Evolutionary conservation across 306 rosid species (phyloP), one percentile per base, ranked within the genome.

Genomic region (Psophocarpus tetragonolobus): DNA sequence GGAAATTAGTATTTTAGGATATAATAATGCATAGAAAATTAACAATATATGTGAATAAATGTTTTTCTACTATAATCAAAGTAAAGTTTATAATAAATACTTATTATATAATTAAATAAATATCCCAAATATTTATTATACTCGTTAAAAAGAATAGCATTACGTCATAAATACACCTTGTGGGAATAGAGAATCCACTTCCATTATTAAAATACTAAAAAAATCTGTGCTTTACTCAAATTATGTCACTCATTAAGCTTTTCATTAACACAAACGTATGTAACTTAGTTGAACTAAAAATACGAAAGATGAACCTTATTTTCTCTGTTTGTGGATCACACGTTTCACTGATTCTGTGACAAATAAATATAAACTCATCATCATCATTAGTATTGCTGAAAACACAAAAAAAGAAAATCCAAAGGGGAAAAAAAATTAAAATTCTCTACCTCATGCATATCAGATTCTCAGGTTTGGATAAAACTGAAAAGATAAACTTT

Each of bases 381-480:
- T 77, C 44, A 26, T 17, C 36, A 41, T 68, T 17, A 23, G 56
- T 14, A 42, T 23, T 67, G 73, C 54, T 13, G 35, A 12, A 42
- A 39, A 30, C 30, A 58, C 39, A 57, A 29, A 58, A 58, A 60
- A 27, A 14, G 32, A 36, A 65, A 65, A 36, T 18, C 33, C 44
- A 13, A 42, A 23, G 41, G 0, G 17, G 30, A 24, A 14, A 33
- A 20, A 0, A 24, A 76, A 70, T 44, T 6, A 47, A 73, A 78
- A 39, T n/a, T 48, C 45, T 29, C 44, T 78, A 18, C 62, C 86
- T 65, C 56, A 74, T 56, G 67, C 5, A 41, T 50, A 35, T 48
- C 51, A 72, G 68, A 73, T 38, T 39, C 24, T 51, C 9, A 23
- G 29, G 72, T 81, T 69, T 69, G 79, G 85, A 81, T 82, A 84